phyloP scores from a whole-genome alignment of 345 rosid species.

The Sonneratia alba region DNA sequence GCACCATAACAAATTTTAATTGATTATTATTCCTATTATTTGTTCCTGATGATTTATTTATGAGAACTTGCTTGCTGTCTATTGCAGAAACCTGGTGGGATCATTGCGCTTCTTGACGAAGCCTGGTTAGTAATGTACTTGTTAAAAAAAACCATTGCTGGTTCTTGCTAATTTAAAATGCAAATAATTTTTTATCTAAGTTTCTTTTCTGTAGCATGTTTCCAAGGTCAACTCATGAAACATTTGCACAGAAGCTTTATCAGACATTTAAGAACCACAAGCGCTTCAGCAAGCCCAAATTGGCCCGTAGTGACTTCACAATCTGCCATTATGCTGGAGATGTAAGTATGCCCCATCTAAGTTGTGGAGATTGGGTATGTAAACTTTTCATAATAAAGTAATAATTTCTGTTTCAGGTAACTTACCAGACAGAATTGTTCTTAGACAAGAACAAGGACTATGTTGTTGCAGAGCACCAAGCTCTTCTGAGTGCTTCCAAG shows the following conservation, averaged over 20 bases:
- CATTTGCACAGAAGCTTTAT: conserved; percentile 96
- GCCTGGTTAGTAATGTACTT: conserved; percentile 66
- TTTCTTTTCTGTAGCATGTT: conserved; percentile 65
- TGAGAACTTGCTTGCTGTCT: too few relatives aligned
- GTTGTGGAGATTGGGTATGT: background rate
- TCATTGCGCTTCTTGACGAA: conserved; percentile 96
- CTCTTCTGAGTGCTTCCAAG: conserved; percentile 53
- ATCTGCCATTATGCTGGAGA: conserved; percentile 98
- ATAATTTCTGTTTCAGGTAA: conserved; percentile 46
- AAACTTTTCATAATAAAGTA: too few relatives aligned
- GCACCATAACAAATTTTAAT: background rate
- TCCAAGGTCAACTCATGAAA: conserved; percentile 96
- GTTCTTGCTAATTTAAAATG: conserved; percentile 1
- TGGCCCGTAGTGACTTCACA: conserved; percentile 93
- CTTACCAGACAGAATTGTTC: conserved; percentile 89
- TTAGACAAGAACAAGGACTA: conserved; percentile 94
- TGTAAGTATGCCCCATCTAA: conserved; percentile 33
- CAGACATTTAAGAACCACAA: conserved; percentile 90
- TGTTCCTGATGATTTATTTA: conserved; percentile 5
- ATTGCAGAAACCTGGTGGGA: conserved; percentile 97
- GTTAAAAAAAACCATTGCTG: background rate
- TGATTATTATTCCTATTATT: background rate
- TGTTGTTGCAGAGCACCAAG: background rate
- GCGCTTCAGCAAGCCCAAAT: conserved; percentile 90
- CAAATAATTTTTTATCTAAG: background rate